Conservation (phyloP, 805 yeast species). For the Yarrowia bubula region DNA sequence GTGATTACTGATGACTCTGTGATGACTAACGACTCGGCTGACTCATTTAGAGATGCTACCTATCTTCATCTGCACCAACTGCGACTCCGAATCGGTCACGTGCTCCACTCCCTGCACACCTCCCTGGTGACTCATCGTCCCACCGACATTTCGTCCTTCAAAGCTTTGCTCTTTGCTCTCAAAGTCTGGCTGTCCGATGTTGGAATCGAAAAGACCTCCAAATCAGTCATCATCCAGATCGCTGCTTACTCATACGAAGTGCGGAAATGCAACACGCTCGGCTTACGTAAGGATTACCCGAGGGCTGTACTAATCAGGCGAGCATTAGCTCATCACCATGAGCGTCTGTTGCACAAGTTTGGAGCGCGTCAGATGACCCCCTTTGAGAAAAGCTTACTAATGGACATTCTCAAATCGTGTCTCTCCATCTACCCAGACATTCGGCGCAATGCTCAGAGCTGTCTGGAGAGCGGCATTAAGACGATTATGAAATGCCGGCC, state of each 20-base stretch:
- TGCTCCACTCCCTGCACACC: conserved; percentile 56
- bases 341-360: conserved; percentile 67
- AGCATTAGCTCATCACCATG: conserved; percentile 68
- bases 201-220: conserved; percentile 67
- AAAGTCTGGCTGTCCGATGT: conserved; percentile 79
- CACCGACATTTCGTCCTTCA: conserved; percentile 63
- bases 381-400: conserved; percentile 59
- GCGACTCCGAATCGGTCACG: conserved; percentile 58
- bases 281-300: conserved; percentile 67
- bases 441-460: conserved; percentile 65
- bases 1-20: neutral
- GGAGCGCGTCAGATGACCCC: conserved; percentile 69
- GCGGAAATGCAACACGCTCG: conserved; percentile 60
- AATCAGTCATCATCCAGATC: conserved; percentile 52
- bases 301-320: conserved; percentile 75
- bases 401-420: conserved; percentile 62
- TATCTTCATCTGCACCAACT: conserved; percentile 58
- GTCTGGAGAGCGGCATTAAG: conserved; percentile 66
- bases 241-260: conserved; percentile 57
- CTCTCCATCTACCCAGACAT: conserved; percentile 69
- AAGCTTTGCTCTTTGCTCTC: conserved; percentile 59
- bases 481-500: conserved; percentile 66
- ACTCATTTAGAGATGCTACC: conserved; percentile 41
- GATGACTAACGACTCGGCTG: conserved; percentile 39
- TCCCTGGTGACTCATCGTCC: conserved; percentile 51